Conservation (phyloP, 306 rosid species). For the Sicyos baderoa region DNA sequence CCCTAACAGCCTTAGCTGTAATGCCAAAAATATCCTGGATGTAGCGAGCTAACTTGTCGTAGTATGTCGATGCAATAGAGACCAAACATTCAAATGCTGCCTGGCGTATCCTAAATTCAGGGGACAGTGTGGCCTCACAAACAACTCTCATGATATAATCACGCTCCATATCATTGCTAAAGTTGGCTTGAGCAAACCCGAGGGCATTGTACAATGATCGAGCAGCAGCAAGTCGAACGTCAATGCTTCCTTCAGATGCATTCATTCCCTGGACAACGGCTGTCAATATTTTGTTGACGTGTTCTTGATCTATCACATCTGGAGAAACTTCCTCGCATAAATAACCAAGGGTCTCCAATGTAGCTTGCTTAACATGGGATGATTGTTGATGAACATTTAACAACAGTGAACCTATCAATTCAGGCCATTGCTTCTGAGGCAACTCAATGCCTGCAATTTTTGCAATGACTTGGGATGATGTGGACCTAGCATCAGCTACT, state of each 20-base stretch:
- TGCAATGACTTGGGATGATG: conserved; percentile 81
- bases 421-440: conserved; percentile 86
- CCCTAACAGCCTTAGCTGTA: conserved; percentile 68
- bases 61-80: conserved; percentile 68
- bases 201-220: conserved; percentile 74
- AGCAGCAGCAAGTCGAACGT: conserved; percentile 80
- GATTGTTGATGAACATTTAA: conserved; percentile 71
- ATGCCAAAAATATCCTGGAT: conserved; percentile 66
- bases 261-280: conserved; percentile 92
- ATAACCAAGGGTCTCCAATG: conserved; percentile 84
- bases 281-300: conserved; percentile 76
- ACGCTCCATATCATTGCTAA: conserved; percentile 76
- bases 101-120: conserved; percentile 63
- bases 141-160: conserved; percentile 90
- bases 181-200: conserved; percentile 78
- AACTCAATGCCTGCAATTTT: conserved; percentile 82
- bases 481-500: conserved; percentile 62
- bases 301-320: conserved; percentile 68
- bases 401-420: conserved; percentile 66
- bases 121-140: conserved; percentile 69
- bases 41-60: conserved; percentile 65
- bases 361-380: conserved; percentile 67
- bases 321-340: conserved; percentile 85
- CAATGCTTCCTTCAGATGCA: conserved; percentile 58
- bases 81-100: conserved; percentile 92